Base-by-base conservation (phyloP, 2,329 filamentous ascomycete genomes). In the Penicillium brasilianum region DNA sequence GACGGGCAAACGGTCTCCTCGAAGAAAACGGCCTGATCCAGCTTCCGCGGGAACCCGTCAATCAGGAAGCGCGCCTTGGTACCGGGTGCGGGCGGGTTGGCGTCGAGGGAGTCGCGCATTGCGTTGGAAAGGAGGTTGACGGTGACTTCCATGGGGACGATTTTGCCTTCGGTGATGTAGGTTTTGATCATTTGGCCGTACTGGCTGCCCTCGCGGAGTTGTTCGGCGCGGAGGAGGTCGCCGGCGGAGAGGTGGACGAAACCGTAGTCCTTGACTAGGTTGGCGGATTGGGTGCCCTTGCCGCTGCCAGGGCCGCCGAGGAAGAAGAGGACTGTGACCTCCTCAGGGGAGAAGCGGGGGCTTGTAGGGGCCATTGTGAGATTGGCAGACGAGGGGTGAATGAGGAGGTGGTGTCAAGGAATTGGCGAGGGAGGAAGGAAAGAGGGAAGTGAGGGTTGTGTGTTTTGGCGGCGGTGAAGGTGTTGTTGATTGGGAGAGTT, bases 81-180 rank as follows among this genome's bases (percentile, higher is more conserved):
- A 18, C 63, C 66, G 74, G 76, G 56, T 61, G 66, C 56, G 66
- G 70, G 64, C n/a, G 67, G 65, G 55, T 74, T 71, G 59, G 83
- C 79, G 58, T 83, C 74, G 55, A 97, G 86, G 13, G 86, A 84
- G 9, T 85, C 87, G 59, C 84, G 84, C 92, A 99, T 98, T 60
- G 93, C 92, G 78, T 97, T 96, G 80, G 97, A 93, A 46, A 99
- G 86, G 37, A 99, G 82, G 72, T 93, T 90, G 61, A 99, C 90
- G 5, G 95, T 99, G 54, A 98, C 93, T 78, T 98, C 94, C 92
- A 97, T 96, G n/a, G 95, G 95, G 66, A 99, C 95, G 77, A 99
- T 99, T 70, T 88, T 88, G 61, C 95, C 95, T 76, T 99, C 90
- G 74, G 90, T 91, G 84, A 99, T 99, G 82, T 95, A 93, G 70